Evolutionary conservation across 345 rosid genomes (phyloP).

Genomic region (Eutrema yunnanense): DNA sequence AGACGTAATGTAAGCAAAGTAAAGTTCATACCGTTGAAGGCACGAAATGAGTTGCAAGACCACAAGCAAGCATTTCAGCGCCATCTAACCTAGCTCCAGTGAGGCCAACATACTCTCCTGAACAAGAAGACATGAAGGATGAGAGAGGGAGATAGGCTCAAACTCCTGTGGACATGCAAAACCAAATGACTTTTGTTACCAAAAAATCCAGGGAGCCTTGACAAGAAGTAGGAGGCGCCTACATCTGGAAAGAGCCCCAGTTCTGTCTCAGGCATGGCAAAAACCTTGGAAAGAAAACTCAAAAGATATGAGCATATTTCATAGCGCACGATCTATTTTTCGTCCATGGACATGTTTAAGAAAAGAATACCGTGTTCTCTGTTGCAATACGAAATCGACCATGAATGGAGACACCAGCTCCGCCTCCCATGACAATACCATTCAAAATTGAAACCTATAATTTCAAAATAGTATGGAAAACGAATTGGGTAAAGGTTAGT

Average conservation of each 20-base stretch:
- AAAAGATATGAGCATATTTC: constrained; percentile 4
- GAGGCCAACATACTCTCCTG: constrained; percentile 81
- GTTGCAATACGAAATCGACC: constrained; percentile 80
- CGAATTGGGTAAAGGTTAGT: too few relatives aligned
- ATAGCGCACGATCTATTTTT: not conserved
- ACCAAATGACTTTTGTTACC: constrained; percentile 36
- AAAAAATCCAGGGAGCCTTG: constrained; percentile 82
- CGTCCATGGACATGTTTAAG: constrained; percentile 1
- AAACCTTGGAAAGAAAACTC: constrained; percentile 37
- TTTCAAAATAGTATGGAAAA: not conserved
- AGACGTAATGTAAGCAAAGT: too few relatives aligned
- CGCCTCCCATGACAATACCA: constrained; percentile 93
- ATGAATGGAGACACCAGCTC: constrained; percentile 76
- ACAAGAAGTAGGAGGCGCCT: constrained; percentile 78
- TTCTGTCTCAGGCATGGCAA: constrained; percentile 90
- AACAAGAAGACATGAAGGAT: not conserved
- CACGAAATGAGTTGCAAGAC: constrained; percentile 87
- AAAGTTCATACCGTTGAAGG: constrained; percentile 46
- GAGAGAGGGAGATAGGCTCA: not conserved
- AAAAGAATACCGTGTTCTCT: constrained; percentile 55
- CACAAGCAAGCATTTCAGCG: constrained; percentile 83
- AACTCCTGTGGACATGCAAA: not conserved
- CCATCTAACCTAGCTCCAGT: constrained; percentile 76
- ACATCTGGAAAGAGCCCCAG: constrained; percentile 85
- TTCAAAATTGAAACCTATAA: constrained; percentile 64